phyloP scores from a whole-genome alignment of 768 basidiomycete species.

The Boletellus ananiceps region DNA sequence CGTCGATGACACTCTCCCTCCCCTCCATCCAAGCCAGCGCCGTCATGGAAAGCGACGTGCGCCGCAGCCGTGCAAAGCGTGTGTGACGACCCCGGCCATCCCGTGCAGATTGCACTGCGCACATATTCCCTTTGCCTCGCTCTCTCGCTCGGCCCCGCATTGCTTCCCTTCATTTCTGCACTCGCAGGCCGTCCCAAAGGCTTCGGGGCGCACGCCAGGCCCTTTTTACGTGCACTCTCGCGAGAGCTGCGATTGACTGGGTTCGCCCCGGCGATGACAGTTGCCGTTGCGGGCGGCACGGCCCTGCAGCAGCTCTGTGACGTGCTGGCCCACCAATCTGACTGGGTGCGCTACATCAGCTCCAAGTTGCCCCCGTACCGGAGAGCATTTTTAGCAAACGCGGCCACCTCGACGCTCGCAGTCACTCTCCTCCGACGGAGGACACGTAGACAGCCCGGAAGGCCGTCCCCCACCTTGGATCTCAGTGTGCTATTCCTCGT shows the following conservation, averaged over 20 bases:
- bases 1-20: too few species aligned
- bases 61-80: background rate
- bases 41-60: constrained; percentile 1
- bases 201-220: constrained; percentile 15
- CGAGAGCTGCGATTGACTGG: constrained; percentile 58
- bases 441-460: constrained; percentile 20
- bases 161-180: constrained; percentile 50
- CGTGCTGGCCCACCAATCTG: constrained; percentile 8
- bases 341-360: background rate
- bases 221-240: constrained; percentile 37
- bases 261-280: constrained; percentile 65
- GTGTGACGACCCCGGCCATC: constrained; percentile 42
- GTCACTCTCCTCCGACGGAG: constrained; percentile 55
- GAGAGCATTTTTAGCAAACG: constrained; percentile 56
- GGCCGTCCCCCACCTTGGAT: constrained; percentile 56
- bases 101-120: constrained; percentile 54
- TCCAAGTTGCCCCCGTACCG: constrained; percentile 37
- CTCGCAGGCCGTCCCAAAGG: constrained; percentile 22
- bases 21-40: background rate
- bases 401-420: constrained; percentile 52
- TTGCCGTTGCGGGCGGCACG: constrained; percentile 60
- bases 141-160: constrained; percentile 61
- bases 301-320: constrained; percentile 46
- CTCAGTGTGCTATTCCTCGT: constrained; percentile 65
- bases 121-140: constrained; percentile 65